Evolutionary conservation across 129 eudicot genomes (phyloP).

Genomic region (Cynara cardunculus): DNA sequence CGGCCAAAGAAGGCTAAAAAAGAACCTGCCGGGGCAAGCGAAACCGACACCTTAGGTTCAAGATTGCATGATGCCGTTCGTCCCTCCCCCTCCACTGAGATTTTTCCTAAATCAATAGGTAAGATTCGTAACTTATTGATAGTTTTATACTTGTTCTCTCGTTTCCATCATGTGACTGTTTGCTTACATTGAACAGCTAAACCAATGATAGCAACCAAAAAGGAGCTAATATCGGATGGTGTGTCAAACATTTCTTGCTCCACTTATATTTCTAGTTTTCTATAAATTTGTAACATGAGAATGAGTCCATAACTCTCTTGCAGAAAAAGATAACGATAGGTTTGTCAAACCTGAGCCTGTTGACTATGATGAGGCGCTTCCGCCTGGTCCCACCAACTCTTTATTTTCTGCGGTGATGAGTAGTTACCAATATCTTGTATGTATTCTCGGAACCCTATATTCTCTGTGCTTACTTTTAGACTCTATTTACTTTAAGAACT

Average conservation of each 20-base stretch:
- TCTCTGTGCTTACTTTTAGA: not conserved
- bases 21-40: slow-evolving; percentile 18
- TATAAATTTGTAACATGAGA: not conserved
- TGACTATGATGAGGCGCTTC: slow-evolving; percentile 18
- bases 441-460: slow-evolving; percentile 7
- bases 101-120: slow-evolving; percentile 1
- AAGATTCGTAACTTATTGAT: not conserved
- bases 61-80: not conserved
- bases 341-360: slow-evolving; percentile 41
- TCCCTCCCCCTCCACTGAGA: not conserved
- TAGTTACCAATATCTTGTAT: slow-evolving; percentile 37
- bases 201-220: not conserved
- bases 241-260: not conserved
- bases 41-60: not conserved
- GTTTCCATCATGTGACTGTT: not conserved
- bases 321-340: not conserved
- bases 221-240: not conserved
- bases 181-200: slow-evolving; percentile 3
- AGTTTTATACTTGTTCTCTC: not conserved
- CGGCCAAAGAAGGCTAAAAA: slow-evolving; percentile 4
- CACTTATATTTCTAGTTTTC: not conserved
- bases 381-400: not conserved
- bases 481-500: no score
- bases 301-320: not conserved
- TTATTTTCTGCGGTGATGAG: slow-evolving; percentile 37